Percentiles rank a stretch among this genome's conserved stretches.
phyloP scores from a whole-genome alignment of 306 rosid species.

The Macrotyloma uniflorum region DNA sequence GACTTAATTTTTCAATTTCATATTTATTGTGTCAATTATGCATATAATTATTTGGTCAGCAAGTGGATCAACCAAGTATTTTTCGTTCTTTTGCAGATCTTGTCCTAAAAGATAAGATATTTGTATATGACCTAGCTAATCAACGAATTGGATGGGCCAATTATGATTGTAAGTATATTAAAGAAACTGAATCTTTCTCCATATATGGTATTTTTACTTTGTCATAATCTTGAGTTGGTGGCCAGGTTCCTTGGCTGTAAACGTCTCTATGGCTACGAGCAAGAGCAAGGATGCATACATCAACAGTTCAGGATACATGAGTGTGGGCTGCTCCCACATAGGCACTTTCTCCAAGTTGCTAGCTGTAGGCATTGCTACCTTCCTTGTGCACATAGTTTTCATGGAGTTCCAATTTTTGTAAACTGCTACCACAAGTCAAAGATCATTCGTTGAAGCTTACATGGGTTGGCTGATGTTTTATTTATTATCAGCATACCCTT shows the following conservation, averaged over 20 bases:
- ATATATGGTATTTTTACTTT: slow-evolving; percentile 5
- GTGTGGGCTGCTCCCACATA: slow-evolving; percentile 51
- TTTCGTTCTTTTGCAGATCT: slow-evolving; percentile 69
- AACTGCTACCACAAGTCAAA: slow-evolving; percentile 37
- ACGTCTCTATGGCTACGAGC: slow-evolving; percentile 75
- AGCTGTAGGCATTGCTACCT: slow-evolving; percentile 44
- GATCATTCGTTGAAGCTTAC: slow-evolving; percentile 42
- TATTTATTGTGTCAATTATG: background rate
- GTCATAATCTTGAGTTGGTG: slow-evolving; percentile 26
- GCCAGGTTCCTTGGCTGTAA: slow-evolving; percentile 84
- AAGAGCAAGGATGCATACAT: slow-evolving; percentile 76
- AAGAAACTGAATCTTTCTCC: slow-evolving; percentile 11
- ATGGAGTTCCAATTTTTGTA: slow-evolving; percentile 50
- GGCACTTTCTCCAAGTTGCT: slow-evolving; percentile 56
- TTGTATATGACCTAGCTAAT: slow-evolving; percentile 81
- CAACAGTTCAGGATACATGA: slow-evolving; percentile 69
- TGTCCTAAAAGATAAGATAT: slow-evolving; percentile 88
- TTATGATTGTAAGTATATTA: slow-evolving; percentile 77
- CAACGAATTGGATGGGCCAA: slow-evolving; percentile 87
- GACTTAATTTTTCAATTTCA: slow-evolving; percentile 27
- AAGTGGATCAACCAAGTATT: slow-evolving; percentile 4
- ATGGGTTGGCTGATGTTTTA: slow-evolving; percentile 47
- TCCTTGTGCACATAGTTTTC: slow-evolving; percentile 59
- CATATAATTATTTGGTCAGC: slow-evolving; percentile 1
- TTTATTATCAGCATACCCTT: slow-evolving; percentile 45